phyloP scores from a whole-genome alignment of 345 rosid species.

The Acer negundo region DNA sequence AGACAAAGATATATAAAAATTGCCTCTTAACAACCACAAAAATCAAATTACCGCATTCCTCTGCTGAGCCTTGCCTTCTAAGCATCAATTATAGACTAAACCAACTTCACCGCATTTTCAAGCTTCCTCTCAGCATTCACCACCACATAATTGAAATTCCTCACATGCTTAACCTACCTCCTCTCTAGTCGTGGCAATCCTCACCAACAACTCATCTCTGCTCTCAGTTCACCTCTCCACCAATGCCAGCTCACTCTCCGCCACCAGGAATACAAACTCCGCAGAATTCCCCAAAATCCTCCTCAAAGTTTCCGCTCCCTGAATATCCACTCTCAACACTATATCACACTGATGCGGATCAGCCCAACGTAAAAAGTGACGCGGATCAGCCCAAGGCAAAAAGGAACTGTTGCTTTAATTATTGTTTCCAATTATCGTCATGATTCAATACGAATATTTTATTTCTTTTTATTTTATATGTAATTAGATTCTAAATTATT shows the following conservation, averaged over 20 bases:
- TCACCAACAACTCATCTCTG: slow-evolving; percentile 69
- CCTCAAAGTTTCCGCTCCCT: slow-evolving; percentile 78
- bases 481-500: too few species aligned
- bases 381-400: too few species aligned
- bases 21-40: neutral
- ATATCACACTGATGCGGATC: too few species aligned
- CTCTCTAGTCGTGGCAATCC: slow-evolving; percentile 80
- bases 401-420: too few species aligned
- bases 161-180: slow-evolving; percentile 71
- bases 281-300: slow-evolving; percentile 71
- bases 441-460: too few species aligned
- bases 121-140: slow-evolving; percentile 82
- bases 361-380: too few species aligned
- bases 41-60: slow-evolving; percentile 57
- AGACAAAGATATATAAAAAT: neutral
- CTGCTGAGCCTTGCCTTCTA: slow-evolving; percentile 83
- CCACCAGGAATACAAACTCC: slow-evolving; percentile 74
- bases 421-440: too few species aligned
- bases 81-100: slow-evolving; percentile 80
- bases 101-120: slow-evolving; percentile 63
- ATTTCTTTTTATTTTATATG: too few species aligned
- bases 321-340: slow-evolving; percentile 87
- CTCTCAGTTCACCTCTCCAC: slow-evolving; percentile 90
- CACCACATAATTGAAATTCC: slow-evolving; percentile 73
- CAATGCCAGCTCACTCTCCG: slow-evolving; percentile 77